phyloP scores from a whole-genome alignment of 2,329 filamentous ascomycete genomes.

The Arthrobotrys conoides region DNA sequence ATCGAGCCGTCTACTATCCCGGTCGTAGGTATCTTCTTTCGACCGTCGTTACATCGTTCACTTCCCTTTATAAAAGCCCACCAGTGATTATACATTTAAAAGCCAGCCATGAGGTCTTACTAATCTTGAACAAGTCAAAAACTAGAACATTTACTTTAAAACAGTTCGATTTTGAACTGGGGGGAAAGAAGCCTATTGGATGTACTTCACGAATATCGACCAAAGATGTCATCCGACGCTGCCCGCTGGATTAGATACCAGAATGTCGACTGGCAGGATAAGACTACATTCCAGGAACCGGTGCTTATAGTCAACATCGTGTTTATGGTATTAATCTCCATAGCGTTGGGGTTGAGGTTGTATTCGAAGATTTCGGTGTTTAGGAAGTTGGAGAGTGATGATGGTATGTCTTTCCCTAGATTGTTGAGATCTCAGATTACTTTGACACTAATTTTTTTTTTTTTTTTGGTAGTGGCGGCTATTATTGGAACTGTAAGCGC shows the following conservation, averaged over 20 bases:
- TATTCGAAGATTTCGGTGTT: constrained; percentile 34
- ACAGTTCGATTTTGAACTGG: constrained; percentile 10
- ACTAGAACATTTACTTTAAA: background rate
- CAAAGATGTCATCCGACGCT: constrained; percentile 12
- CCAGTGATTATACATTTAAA: too few relatives aligned
- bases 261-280: constrained; percentile 14
- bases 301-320: constrained; percentile 16
- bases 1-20: constrained; percentile 11
- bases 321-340: constrained; percentile 19
- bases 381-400: constrained; percentile 32
- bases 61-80: background rate
- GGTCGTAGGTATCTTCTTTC: constrained; percentile 6
- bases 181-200: background rate
- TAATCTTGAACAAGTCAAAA: constrained; percentile 3
- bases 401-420: constrained; percentile 10
- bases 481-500: constrained; percentile 30
- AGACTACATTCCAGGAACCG: background rate
- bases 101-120: background rate
- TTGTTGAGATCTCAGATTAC: background rate
- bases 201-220: background rate
- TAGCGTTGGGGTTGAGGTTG: constrained; percentile 29
- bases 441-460: background rate
- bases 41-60: constrained; percentile 17
- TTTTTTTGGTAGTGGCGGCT: constrained; percentile 14
- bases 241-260: constrained; percentile 4